phyloP scores from a whole-genome alignment of 1,139 yeast genomes.

The Neolecta irregularis region DNA sequence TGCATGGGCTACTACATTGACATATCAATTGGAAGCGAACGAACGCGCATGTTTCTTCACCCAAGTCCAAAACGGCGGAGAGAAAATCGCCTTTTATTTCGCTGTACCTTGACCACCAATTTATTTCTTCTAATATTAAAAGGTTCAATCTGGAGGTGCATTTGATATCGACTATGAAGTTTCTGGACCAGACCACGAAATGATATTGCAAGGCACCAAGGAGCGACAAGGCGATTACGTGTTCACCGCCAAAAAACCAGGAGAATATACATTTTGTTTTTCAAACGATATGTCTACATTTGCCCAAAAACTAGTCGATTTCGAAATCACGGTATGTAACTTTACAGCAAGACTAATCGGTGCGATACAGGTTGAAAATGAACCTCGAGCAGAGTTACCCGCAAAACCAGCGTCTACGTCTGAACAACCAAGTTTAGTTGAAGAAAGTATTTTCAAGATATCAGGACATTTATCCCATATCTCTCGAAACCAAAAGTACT shows the following conservation, averaged over 20 bases:
- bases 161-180: constrained; percentile 72
- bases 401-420: constrained; percentile 35
- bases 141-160: constrained; percentile 67
- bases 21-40: constrained; percentile 70
- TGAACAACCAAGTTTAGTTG: constrained; percentile 32
- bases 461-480: constrained; percentile 54
- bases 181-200: constrained; percentile 48
- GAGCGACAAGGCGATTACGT: constrained; percentile 78
- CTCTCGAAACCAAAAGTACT: constrained; percentile 41
- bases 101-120: constrained; percentile 34
- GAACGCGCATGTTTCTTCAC: constrained; percentile 66
- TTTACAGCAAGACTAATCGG: neutral
- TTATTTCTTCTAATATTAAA: neutral
- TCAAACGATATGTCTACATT: constrained; percentile 73
- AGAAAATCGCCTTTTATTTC: constrained; percentile 66
- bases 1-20: no score
- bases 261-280: constrained; percentile 91
- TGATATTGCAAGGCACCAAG: constrained; percentile 43
- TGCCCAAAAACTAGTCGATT: constrained; percentile 78
- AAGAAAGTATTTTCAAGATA: constrained; percentile 38
- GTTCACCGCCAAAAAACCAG: constrained; percentile 49
- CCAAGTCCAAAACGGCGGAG: constrained; percentile 46
- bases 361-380: constrained; percentile 22
- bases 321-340: constrained; percentile 54
- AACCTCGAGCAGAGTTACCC: constrained; percentile 54